phyloP scores from a whole-genome alignment of 305 asterid species.

The Lippia alba region DNA sequence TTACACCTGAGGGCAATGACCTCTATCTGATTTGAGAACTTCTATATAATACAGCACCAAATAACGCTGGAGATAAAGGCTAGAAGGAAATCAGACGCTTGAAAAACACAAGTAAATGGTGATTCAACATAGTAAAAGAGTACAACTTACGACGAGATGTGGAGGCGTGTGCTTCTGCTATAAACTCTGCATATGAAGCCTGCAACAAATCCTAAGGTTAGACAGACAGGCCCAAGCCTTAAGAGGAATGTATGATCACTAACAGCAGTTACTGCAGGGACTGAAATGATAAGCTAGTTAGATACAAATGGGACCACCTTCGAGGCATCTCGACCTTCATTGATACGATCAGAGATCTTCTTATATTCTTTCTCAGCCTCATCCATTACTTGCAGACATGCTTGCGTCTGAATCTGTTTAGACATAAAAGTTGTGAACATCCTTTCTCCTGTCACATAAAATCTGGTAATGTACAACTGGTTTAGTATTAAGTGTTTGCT shows the following conservation, averaged over 20 bases:
- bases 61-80: background rate
- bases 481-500: background rate
- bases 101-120: slow-evolving; percentile 10
- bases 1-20: background rate
- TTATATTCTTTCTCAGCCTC: slow-evolving; percentile 80
- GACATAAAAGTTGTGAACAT: slow-evolving; percentile 28
- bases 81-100: slow-evolving; percentile 10
- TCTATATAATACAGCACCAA: slow-evolving; percentile 4
- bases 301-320: slow-evolving; percentile 50
- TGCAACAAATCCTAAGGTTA: slow-evolving; percentile 47
- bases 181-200: slow-evolving; percentile 78
- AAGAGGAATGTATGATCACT: slow-evolving; percentile 8
- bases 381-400: slow-evolving; percentile 72
- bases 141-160: slow-evolving; percentile 75
- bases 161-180: slow-evolving; percentile 68
- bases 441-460: slow-evolving; percentile 9
- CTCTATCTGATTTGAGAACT: background rate
- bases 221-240: slow-evolving; percentile 20
- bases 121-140: background rate
- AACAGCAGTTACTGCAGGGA: too few relatives aligned
- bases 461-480: slow-evolving; percentile 4
- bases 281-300: slow-evolving; percentile 3
- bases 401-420: slow-evolving; percentile 78
- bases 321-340: slow-evolving; percentile 80
- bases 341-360: slow-evolving; percentile 65